These are phyloP conservation scores for Zea luxurians DNA, from an alignment of 176 grass and related monocot species.

Conservation along the genomic window DNA sequence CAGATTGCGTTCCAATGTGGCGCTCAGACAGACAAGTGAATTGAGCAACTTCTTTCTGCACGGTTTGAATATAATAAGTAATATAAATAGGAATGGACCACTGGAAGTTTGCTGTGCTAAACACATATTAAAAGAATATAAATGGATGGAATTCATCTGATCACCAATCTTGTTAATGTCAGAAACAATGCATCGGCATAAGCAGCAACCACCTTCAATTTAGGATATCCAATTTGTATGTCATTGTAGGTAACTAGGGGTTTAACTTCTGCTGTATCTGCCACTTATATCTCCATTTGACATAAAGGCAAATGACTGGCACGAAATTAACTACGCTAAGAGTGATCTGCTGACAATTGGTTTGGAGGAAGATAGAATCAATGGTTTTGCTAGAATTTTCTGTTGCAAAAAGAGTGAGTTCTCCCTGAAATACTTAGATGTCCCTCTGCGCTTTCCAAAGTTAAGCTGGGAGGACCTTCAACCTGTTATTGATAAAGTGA, in stretches of 20 bases:
- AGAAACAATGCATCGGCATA: background rate
- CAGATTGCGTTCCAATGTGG: conserved; percentile 90
- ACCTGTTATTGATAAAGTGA: no score
- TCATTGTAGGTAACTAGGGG: background rate
- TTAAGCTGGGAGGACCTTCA: no score
- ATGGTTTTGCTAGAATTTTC: no score
- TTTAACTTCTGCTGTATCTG: background rate
- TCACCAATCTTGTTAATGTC: background rate
- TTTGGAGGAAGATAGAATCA: no score
- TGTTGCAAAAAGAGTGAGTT: no score
- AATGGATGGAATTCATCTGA: background rate
- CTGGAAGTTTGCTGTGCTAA: background rate
- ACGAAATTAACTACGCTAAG: no score
- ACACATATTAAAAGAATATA: background rate
- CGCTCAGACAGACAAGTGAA: conserved; percentile 89
- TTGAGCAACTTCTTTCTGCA: conserved; percentile 98
- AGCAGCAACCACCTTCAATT: background rate
- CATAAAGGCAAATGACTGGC: background rate
- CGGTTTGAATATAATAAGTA: conserved; percentile 32
- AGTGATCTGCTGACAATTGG: no score
- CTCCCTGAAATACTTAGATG: no score
- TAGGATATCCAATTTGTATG: conserved; percentile 4
- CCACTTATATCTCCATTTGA: background rate
- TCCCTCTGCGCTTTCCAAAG: no score
- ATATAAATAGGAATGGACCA: background rate